Conservation (phyloP, 768 basidiomycete genomes). For the Gloeostereum incarnatum region DNA sequence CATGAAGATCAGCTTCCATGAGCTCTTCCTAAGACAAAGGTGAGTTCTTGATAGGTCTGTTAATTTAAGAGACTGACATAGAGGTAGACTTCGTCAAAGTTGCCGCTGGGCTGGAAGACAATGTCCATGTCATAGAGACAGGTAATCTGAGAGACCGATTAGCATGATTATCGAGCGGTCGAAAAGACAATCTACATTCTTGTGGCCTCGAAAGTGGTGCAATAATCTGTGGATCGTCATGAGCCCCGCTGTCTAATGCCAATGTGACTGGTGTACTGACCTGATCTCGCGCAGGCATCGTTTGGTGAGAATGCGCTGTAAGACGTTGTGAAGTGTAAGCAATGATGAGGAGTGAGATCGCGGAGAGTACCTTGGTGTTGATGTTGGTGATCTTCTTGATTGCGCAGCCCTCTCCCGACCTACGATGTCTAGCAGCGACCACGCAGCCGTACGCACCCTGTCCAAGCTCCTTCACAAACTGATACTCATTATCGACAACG, state of each 20-base stretch:
- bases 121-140: conserved; percentile 99
- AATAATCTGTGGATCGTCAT: conserved; percentile 47
- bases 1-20: conserved; percentile 99
- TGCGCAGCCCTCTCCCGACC: conserved; percentile 82
- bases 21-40: conserved; percentile 77
- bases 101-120: conserved; percentile 83
- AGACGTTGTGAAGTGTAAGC: not conserved
- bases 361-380: conserved; percentile 62
- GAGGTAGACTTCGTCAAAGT: conserved; percentile 95
- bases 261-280: conserved; percentile 21
- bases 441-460: conserved; percentile 95
- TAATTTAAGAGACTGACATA: conserved; percentile 44
- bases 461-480: conserved; percentile 94
- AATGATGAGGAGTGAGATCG: not conserved
- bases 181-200: conserved; percentile 47
- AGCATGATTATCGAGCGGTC: conserved; percentile 9
- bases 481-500: conserved; percentile 81
- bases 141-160: conserved; percentile 56
- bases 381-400: conserved; percentile 97
- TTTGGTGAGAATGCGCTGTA: conserved; percentile 89
- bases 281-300: conserved; percentile 93
- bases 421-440: conserved; percentile 74
- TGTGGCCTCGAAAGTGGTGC: conserved; percentile 98
- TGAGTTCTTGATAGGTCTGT: not conserved
- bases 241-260: not conserved